Conservation (phyloP, 768 basidiomycete species). For the Calocybe cyanea region DNA sequence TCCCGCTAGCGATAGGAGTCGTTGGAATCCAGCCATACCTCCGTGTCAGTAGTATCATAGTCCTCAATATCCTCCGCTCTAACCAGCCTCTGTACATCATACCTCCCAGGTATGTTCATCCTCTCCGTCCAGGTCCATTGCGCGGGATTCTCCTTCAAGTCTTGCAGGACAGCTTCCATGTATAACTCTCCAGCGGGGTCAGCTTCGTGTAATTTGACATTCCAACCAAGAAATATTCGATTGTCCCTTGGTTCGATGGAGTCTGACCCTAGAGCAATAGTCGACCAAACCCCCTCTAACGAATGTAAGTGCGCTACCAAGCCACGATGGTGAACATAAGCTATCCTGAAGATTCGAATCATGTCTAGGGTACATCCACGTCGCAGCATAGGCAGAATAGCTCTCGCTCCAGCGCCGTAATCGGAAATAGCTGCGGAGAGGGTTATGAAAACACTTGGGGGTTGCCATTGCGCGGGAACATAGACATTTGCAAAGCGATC, state of each 20-base stretch:
- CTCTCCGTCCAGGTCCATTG: conserved; percentile 30
- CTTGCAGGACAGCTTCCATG: conserved; percentile 36
- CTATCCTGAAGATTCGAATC: conserved; percentile 52
- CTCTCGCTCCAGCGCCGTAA: conserved; percentile 19
- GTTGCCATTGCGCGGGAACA: conserved; percentile 53
- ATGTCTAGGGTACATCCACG: conserved; percentile 59
- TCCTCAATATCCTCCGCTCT: conserved; percentile 25
- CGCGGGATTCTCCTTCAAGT: conserved; percentile 27
- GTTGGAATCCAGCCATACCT: conserved; percentile 26
- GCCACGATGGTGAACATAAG: conserved; percentile 52
- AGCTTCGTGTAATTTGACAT: conserved; percentile 44
- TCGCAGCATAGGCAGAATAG: conserved; percentile 38
- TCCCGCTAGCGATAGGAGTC: conserved; percentile 5
- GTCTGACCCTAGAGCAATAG: conserved; percentile 15
- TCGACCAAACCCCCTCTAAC: conserved; percentile 26
- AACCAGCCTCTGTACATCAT: conserved; percentile 32
- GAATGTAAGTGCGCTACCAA: conserved; percentile 43
- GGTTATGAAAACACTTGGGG: conserved; percentile 38
- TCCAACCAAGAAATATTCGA: conserved; percentile 66
- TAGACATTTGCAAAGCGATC: conserved; percentile 26
- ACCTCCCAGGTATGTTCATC: conserved; percentile 18
- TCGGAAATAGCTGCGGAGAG: conserved; percentile 18
- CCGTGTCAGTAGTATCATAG: conserved; percentile 33
- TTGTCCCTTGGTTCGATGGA: conserved; percentile 28
- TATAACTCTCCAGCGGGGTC: conserved; percentile 43